Evolutionary conservation across 2,329 filamentous ascomycete genomes (phyloP), one percentile per base, ranked within the genome.

Genomic region (Emydomyces testavorans): DNA sequence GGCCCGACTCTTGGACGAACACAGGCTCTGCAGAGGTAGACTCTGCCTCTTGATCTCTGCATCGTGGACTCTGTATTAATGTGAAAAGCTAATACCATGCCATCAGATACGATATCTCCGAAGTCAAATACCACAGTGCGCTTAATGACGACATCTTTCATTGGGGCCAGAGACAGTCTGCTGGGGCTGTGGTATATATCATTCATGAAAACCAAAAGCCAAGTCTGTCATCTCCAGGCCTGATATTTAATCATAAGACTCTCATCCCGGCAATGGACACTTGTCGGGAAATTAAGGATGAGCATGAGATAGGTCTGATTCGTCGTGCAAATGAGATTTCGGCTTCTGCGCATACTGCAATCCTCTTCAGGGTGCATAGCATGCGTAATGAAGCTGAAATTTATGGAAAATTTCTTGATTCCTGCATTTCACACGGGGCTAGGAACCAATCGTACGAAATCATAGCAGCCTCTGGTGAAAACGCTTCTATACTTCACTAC

Each of bases 401-500:
- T 26, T 83, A 94, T 62, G 89, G 80, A 1, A 67, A 81, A 0
- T 94, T 95, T 62, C 65, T 93, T 8, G 80, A 85, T 61, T 74
- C 75, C 24, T 93, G 85, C 62, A 77, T 92, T 51, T 76, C 80
- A 44, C 74, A 82, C 52, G 85, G 84, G 20, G 83, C 83, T 45
- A 82, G 80, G 61, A 80, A 92, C 57, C 87, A 93, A 71, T 82
- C 90, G 1, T 96, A 96, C 66, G 78, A 84, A 55, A 82, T 83
- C 51, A 95, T 96, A 58, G 80, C 92, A 15, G 90, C 87, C 0
- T 78, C 78, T 28, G 90, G 90, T 8, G 75, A 79, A 4, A 82
- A 85, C 13, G 89, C 84, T 0, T 85, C 88, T 4, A 92, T 86
- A 1, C 74, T 95, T 28, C 90, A 95, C 68, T 95, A 95, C 58